Base-by-base conservation (phyloP, 1,139 yeast species). In the Ogataea hybrid region DNA sequence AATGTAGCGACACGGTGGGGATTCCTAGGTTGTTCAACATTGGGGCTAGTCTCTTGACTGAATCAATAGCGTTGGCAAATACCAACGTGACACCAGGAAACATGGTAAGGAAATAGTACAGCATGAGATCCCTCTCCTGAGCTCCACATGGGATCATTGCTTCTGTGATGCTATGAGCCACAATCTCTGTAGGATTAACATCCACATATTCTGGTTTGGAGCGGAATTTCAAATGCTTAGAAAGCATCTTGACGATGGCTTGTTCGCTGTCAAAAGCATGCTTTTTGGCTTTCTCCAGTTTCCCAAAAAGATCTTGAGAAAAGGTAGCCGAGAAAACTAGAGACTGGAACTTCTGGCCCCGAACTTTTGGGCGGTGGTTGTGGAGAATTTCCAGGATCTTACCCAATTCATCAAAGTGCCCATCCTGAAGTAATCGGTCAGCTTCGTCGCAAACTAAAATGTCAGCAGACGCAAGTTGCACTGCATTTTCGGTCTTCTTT, bases 291-390 rank as follows among this genome's bases (percentile, higher is more conserved):
- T 64, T 66, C 37, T 73, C 76, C 46, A 92, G 70, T 58, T 89
- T 89, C 38, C 82, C 78, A 66, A 92, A 89, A 29, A 92, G 71
- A 43, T 84, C 94, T 49, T 78, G 73, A 11, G 94, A 84, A 62
- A 94, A 94, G 0, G 99, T 92, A 3, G 99, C 99, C 37, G 96
- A 86, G 59, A 88, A 92, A 18, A 92, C 92, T 52, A 90, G 68
- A 0, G 97, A 87, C 65, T 92, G 98, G 84, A 97, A 86, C 58
- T 72, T 77, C n/a, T 38, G 43, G 62, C 68, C 67, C 5, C 57
- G 60, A n/a, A 59, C 42, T 43, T 52, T 50, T 67, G 73, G 52
- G 60, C 64, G 52, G 52, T 48, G 44, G 52, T 55, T 51, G 57
- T 57, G 53, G 48, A 84, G 62, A n/a, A 79, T 57, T 43, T 84